Evolutionary conservation across 345 rosid species (phyloP).

Genomic region (Geranium brycei): DNA sequence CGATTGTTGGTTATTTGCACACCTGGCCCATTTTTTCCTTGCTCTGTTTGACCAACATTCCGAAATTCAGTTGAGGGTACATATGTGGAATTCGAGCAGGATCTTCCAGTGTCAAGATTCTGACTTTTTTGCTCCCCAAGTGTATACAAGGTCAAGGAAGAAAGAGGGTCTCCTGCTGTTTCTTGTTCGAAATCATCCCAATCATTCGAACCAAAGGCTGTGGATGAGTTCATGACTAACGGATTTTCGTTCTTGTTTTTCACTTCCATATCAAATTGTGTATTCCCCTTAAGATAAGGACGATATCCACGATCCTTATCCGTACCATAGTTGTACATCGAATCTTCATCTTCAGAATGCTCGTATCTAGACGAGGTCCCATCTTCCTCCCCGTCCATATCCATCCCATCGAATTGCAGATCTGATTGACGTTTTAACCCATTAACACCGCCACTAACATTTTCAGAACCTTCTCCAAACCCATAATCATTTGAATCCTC

Average conservation of each 20-base stretch:
- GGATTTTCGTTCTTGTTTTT: slow-evolving; percentile 36
- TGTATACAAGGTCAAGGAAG: slow-evolving; percentile 21
- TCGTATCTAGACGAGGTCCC: slow-evolving; percentile 26
- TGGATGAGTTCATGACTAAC: slow-evolving; percentile 51
- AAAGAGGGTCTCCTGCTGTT: slow-evolving; percentile 25
- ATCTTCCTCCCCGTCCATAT: slow-evolving; percentile 24
- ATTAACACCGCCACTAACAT: slow-evolving; percentile 10
- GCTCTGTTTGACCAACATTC: slow-evolving; percentile 20
- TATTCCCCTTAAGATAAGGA: slow-evolving; percentile 18
- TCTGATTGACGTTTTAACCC: slow-evolving; percentile 16
- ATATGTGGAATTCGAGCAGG: slow-evolving; percentile 10
- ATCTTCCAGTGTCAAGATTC: slow-evolving; percentile 19
- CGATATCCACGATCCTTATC: slow-evolving; percentile 32
- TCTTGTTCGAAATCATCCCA: slow-evolving; percentile 84
- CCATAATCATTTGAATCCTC: no score
- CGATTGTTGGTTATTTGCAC: slow-evolving; percentile 11
- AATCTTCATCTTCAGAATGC: slow-evolving; percentile 52
- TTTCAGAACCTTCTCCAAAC: no score
- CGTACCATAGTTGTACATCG: slow-evolving; percentile 37
- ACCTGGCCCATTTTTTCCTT: slow-evolving; percentile 13
- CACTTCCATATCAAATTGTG: slow-evolving; percentile 10
- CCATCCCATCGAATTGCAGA: slow-evolving; percentile 11
- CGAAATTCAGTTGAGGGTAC: slow-evolving; percentile 9
- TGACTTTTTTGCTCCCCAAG: slow-evolving; percentile 19
- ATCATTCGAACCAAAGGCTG: slow-evolving; percentile 81